These are phyloP conservation scores for Candida cerambycidarum DNA, from an alignment of 805 yeast genomes.

Conservation along the genomic window DNA sequence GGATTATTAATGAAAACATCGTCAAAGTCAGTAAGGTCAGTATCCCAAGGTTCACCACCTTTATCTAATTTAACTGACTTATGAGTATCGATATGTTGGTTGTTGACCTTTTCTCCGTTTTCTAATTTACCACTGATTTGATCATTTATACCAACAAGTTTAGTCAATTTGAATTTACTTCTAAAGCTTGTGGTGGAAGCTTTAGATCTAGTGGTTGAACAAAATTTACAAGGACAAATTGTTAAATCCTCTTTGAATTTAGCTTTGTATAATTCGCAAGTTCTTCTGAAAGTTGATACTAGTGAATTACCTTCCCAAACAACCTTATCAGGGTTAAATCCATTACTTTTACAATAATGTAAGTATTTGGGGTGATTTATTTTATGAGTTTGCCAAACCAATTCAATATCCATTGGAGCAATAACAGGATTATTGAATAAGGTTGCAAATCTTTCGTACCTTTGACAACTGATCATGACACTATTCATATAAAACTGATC, in stretches of 20 bases:
- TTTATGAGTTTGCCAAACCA: conserved; percentile 4
- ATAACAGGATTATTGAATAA: not conserved
- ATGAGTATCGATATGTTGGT: conserved; percentile 5
- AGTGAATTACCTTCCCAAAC: not conserved
- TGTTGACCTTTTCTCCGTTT: not conserved
- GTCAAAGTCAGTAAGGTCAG: conserved; percentile 1
- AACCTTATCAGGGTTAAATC: not conserved
- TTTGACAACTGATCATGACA: not conserved
- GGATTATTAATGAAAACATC: conserved; percentile 2
- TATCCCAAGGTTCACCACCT: conserved; percentile 1
- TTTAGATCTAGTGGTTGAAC: not conserved
- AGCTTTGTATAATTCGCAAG: conserved; percentile 1
- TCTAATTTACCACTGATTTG: not conserved
- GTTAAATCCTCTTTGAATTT: conserved; percentile 1
- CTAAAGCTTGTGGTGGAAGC: not conserved
- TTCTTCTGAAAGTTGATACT: not conserved
- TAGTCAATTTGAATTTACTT: not conserved
- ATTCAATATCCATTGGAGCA: conserved; percentile 4
- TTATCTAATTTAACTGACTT: not conserved
- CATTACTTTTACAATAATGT: not conserved
- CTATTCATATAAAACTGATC: not conserved
- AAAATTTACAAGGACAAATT: conserved; percentile 3
- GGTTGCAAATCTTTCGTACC: not conserved
- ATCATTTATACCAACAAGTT: not conserved
- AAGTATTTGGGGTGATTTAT: not conserved